phyloP scores from a whole-genome alignment of 2,329 filamentous ascomycete genomes.

The Fusarium sterilihyphosum region DNA sequence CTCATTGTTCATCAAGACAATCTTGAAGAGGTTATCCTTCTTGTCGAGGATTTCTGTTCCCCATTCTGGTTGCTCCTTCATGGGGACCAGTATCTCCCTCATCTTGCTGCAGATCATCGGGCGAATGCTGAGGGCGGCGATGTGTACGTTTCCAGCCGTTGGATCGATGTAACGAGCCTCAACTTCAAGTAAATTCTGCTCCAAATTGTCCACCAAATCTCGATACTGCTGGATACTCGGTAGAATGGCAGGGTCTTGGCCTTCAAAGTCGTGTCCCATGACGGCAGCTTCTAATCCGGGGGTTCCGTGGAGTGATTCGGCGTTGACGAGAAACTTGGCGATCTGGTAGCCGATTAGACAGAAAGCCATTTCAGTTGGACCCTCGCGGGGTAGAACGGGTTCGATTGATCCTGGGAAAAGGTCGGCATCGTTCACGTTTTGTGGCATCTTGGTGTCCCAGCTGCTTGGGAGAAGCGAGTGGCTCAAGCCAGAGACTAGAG shows the following conservation, averaged over 20 bases:
- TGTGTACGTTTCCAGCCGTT: slow-evolving; percentile 62
- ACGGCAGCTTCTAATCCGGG: slow-evolving; percentile 62
- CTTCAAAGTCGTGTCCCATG: slow-evolving; percentile 54
- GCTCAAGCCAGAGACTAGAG: slow-evolving; percentile 66
- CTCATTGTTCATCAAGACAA: slow-evolving; percentile 60
- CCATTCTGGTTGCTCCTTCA: slow-evolving; percentile 59
- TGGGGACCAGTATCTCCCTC: slow-evolving; percentile 57
- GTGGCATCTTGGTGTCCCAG: slow-evolving; percentile 66
- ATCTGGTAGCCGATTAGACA: slow-evolving; percentile 62
- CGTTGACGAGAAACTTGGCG: slow-evolving; percentile 58
- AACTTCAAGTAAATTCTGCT: slow-evolving; percentile 55
- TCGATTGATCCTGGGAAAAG: slow-evolving; percentile 64
- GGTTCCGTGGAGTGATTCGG: slow-evolving; percentile 53
- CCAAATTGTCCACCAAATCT: slow-evolving; percentile 54
- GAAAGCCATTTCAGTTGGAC: slow-evolving; percentile 71
- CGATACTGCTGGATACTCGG: slow-evolving; percentile 55
- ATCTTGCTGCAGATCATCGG: slow-evolving; percentile 61
- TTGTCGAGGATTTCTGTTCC: slow-evolving; percentile 59
- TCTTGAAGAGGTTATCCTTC: slow-evolving; percentile 65
- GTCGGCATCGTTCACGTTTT: slow-evolving; percentile 69
- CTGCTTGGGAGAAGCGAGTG: slow-evolving; percentile 61
- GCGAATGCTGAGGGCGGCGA: slow-evolving; percentile 59
- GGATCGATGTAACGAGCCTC: slow-evolving; percentile 62
- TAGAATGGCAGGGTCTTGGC: slow-evolving; percentile 38
- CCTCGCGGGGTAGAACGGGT: slow-evolving; percentile 61